These are phyloP conservation scores for Croton setiger DNA, from an alignment of 441 rosid species.

Conservation along the genomic window DNA sequence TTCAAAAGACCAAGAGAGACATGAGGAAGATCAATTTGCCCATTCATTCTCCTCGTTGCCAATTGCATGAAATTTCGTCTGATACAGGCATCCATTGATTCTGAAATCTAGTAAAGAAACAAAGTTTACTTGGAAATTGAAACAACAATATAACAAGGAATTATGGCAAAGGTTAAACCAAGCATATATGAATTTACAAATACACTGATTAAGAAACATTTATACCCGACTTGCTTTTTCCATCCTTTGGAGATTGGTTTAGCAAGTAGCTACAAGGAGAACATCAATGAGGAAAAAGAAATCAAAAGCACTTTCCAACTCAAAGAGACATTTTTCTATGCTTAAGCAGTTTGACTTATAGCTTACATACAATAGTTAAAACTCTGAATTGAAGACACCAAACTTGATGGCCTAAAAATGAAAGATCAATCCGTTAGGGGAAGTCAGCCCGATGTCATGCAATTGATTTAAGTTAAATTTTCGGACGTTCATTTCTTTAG, in stretches of 20 bases:
- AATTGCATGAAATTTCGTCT: conserved; percentile 70
- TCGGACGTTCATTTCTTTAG: background rate
- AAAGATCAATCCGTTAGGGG: background rate
- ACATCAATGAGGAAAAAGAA: background rate
- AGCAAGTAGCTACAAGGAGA: background rate
- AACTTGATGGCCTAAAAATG: background rate
- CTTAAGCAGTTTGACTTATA: background rate
- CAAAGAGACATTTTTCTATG: background rate
- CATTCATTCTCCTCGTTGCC: conserved; percentile 49
- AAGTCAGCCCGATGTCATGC: background rate
- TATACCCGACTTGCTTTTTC: background rate
- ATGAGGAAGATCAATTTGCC: conserved; percentile 76
- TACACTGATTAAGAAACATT: background rate
- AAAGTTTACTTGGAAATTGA: conserved; percentile 20
- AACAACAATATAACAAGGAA: background rate
- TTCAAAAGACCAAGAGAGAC: conserved; percentile 74
- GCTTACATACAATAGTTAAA: conserved; percentile 1
- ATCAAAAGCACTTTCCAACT: background rate
- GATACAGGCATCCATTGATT: conserved; percentile 73
- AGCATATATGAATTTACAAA: background rate
- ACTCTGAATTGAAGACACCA: conserved; percentile 1
- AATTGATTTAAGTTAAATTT: background rate
- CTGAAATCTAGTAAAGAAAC: conserved; percentile 68
- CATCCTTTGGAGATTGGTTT: background rate
- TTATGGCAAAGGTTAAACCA: background rate